Percentiles rank a stretch among this genome's conserved stretches.
phyloP scores from a whole-genome alignment of 306 rosid species.

The Quercus engelmannii region DNA sequence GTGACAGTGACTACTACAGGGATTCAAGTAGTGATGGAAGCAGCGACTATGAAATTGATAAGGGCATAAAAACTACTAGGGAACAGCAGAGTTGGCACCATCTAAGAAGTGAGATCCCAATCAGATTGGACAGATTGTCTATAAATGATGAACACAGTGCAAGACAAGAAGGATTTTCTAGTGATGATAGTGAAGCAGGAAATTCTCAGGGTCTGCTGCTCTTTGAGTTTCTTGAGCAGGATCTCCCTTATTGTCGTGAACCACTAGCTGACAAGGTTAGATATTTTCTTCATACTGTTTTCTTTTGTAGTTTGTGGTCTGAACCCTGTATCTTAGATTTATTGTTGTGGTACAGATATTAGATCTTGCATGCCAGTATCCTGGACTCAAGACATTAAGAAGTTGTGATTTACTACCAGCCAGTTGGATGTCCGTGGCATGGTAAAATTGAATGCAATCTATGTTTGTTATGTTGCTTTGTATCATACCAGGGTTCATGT shows the following conservation, averaged over 20 bases:
- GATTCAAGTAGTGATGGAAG: slow-evolving; percentile 89
- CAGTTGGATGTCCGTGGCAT: slow-evolving; percentile 95
- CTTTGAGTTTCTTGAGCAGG: slow-evolving; percentile 74
- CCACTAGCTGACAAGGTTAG: slow-evolving; percentile 84
- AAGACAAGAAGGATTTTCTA: slow-evolving; percentile 55
- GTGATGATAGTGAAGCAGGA: slow-evolving; percentile 66
- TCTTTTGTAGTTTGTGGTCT: slow-evolving; percentile 1
- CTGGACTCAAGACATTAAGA: slow-evolving; percentile 66
- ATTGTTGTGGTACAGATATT: slow-evolving; percentile 50
- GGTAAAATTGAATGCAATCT: slow-evolving; percentile 45
- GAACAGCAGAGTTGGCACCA: slow-evolving; percentile 34
- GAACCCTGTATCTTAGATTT: slow-evolving; percentile 22
- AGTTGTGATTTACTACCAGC: slow-evolving; percentile 79
- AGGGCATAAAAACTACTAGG: slow-evolving; percentile 18
- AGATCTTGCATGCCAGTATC: slow-evolving; percentile 63
- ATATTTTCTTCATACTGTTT: slow-evolving; percentile 11
- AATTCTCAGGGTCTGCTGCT: slow-evolving; percentile 48
- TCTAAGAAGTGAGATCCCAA: slow-evolving; percentile 24
- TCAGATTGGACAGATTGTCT: slow-evolving; percentile 42
- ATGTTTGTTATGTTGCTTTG: slow-evolving; percentile 6
- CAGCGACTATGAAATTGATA: slow-evolving; percentile 66
- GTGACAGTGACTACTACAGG: slow-evolving; percentile 52
- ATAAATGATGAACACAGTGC: slow-evolving; percentile 32
- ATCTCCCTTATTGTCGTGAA: slow-evolving; percentile 78
- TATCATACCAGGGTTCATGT: slow-evolving; percentile 17